phyloP scores from a whole-genome alignment of 2,329 filamentous ascomycete species.

The Nothopassalora personata region DNA sequence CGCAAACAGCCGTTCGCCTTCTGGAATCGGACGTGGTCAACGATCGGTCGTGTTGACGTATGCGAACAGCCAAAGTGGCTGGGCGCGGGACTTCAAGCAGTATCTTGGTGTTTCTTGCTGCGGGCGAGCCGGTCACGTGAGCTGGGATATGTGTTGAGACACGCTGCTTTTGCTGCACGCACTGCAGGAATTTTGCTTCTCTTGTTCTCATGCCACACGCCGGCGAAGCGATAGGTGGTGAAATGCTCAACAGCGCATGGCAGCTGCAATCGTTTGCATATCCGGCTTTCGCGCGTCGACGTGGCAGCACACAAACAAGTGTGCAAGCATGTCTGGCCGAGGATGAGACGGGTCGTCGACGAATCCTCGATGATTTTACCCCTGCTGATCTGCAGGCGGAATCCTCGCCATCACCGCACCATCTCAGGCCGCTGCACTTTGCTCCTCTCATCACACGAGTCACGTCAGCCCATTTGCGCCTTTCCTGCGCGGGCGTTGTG shows the following conservation, averaged over 20 bases:
- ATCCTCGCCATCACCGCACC: conserved; percentile 2
- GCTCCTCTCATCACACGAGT: conserved; percentile 6
- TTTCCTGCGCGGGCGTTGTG: background rate
- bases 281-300: background rate
- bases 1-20: background rate
- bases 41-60: no score
- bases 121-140: background rate
- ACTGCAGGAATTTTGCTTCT: background rate
- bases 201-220: background rate
- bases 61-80: background rate
- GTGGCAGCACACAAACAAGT: background rate
- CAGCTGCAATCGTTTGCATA: background rate
- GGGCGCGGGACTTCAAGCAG: background rate
- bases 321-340: background rate
- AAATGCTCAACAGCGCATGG: background rate
- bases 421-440: conserved; percentile 3
- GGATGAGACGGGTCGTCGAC: background rate
- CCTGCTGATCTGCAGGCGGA: conserved; percentile 3
- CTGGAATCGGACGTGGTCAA: no score
- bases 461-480: conserved; percentile 1
- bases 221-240: background rate
- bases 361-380: conserved; percentile 1
- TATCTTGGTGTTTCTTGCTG: background rate
- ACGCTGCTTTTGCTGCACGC: background rate
- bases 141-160: background rate